Conservation (phyloP, 202 grass and related monocot species). For the Sporobolus alterniflorus region DNA sequence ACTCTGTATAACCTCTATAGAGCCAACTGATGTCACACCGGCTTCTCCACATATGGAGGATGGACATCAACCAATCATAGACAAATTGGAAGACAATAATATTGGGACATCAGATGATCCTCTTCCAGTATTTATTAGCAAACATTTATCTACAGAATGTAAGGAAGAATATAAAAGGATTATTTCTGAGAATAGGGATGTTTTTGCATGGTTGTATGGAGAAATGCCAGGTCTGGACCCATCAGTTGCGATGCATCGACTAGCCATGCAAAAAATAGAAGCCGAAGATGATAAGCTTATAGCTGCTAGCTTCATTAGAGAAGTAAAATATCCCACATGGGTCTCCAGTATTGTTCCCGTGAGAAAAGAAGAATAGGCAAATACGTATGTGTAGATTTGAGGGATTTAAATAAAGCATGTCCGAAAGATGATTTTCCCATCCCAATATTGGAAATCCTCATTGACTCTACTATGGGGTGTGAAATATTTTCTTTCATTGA, state of each 20-base stretch:
- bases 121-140: not conserved
- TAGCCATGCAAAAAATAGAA: not conserved
- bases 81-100: not conserved
- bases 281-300: constrained; percentile 11
- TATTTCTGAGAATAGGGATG: not conserved
- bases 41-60: not conserved
- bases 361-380: constrained; percentile 26
- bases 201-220: not conserved
- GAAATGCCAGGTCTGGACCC: not conserved
- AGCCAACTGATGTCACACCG: not conserved
- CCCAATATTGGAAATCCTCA: not conserved
- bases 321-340: constrained; percentile 15
- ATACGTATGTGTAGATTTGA: constrained; percentile 18
- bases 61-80: not conserved
- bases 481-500: constrained; percentile 29
- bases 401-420: constrained; percentile 29
- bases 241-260: not conserved
- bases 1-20: not conserved
- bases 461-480: constrained; percentile 9
- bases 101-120: not conserved
- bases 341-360: constrained; percentile 8
- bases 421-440: constrained; percentile 34
- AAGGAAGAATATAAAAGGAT: constrained; percentile 11
- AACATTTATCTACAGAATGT: not conserved
- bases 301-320: not conserved